Conservation (phyloP, 2,329 filamentous ascomycete species). For the Aspergillus oerlinghausenensis region DNA sequence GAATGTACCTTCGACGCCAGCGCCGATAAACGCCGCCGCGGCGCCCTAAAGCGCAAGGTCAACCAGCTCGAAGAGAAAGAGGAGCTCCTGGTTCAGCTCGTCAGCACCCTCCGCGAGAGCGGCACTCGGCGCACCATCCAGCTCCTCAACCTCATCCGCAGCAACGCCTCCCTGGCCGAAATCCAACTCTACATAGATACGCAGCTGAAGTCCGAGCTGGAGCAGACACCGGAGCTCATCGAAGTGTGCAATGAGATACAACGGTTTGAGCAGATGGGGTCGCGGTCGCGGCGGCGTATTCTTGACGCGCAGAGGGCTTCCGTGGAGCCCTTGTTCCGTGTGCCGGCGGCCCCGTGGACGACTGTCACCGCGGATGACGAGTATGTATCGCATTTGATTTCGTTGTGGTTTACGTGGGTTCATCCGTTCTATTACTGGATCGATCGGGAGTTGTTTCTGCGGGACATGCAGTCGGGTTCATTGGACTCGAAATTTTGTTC, state of each 20-base stretch:
- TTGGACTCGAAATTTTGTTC: constrained; percentile 27
- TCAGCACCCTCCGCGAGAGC: constrained; percentile 19
- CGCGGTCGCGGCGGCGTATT: constrained; percentile 11
- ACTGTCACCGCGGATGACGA: constrained; percentile 19
- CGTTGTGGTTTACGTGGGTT: constrained; percentile 28
- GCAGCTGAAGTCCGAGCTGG: constrained; percentile 13
- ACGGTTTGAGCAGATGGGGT: constrained; percentile 13
- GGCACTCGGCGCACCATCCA: constrained; percentile 14
- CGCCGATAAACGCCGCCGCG: constrained; percentile 19
- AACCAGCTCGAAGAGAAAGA: constrained; percentile 22
- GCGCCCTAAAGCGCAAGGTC: constrained; percentile 23
- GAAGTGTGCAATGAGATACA: constrained; percentile 16
- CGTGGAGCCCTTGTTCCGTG: constrained; percentile 17
- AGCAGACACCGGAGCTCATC: constrained; percentile 19
- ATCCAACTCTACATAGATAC: constrained; percentile 23
- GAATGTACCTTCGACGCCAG: constrained; percentile 21
- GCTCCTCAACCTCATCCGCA: constrained; percentile 24
- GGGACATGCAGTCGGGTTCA: constrained; percentile 30
- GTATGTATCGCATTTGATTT: constrained; percentile 30
- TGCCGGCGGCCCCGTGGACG: constrained; percentile 29
- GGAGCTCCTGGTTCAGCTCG: constrained; percentile 20
- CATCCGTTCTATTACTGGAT: constrained; percentile 30
- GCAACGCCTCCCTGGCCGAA: constrained; percentile 23
- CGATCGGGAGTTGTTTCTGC: constrained; percentile 30
- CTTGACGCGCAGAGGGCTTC: constrained; percentile 14